phyloP scores from a whole-genome alignment of 805 yeast species.

The Lachancea thermotolerans region DNA sequence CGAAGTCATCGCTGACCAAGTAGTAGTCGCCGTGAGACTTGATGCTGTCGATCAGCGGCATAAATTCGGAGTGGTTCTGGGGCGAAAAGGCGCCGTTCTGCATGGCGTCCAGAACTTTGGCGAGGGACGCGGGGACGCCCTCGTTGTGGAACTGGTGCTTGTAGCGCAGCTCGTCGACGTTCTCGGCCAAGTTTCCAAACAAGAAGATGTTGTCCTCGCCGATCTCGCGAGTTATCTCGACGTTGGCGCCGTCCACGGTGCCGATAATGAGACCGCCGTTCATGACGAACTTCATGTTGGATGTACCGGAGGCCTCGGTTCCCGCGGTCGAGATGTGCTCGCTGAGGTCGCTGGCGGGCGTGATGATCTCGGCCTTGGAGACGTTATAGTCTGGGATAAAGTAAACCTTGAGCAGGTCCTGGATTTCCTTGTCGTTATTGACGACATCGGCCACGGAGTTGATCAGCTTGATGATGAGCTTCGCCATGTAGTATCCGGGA shows the following conservation, averaged over 20 bases:
- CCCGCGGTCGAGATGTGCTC: conserved; percentile 97
- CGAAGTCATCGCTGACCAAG: conserved; percentile 84
- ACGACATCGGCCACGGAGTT: conserved; percentile 76
- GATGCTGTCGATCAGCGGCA: conserved; percentile 61
- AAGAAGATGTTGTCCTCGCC: conserved; percentile 90
- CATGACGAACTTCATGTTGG: conserved; percentile 90
- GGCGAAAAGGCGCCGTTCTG: conserved; percentile 69
- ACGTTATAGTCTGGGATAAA: conserved; percentile 91
- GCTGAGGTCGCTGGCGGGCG: conserved; percentile 84
- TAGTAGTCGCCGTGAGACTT: conserved; percentile 76
- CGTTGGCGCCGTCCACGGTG: conserved; percentile 96
- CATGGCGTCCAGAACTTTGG: conserved; percentile 57
- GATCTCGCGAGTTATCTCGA: conserved; percentile 87
- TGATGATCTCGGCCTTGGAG: conserved; percentile 84
- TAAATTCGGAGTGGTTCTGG: conserved; percentile 50
- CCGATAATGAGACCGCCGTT: conserved; percentile 93
- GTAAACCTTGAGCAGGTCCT: conserved; percentile 73
- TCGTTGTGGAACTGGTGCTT: conserved; percentile 55
- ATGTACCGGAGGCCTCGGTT: conserved; percentile 94
- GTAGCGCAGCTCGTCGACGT: conserved; percentile 79
- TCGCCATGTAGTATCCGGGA: conserved; percentile 97
- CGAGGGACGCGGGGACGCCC: conserved; percentile 51
- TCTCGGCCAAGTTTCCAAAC: conserved; percentile 86
- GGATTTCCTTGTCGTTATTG: conserved; percentile 69
- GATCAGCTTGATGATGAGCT: conserved; percentile 77